Conservation (phyloP, 495 filamentous ascomycete genomes). For the Trichoderma gamsii region DNA sequence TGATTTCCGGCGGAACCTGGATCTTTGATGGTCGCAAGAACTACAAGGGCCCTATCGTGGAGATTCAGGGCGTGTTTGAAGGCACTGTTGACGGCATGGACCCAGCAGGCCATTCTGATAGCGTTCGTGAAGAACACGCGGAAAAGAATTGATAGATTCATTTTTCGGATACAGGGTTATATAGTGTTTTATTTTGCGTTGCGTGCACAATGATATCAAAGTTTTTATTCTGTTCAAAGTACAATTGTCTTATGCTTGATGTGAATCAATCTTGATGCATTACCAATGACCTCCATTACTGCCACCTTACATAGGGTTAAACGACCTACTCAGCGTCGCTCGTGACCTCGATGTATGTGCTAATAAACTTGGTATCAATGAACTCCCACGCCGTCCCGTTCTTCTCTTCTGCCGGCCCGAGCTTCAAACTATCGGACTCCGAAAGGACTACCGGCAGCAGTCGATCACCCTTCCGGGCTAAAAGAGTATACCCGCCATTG, state of each 20-base stretch:
- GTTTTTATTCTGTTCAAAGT: too few relatives aligned
- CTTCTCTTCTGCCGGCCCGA: background rate
- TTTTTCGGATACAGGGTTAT: background rate
- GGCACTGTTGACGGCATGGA: constrained; percentile 29
- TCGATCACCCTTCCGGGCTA: background rate
- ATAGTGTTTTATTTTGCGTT: background rate
- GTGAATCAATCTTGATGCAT: background rate
- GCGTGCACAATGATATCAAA: too few relatives aligned
- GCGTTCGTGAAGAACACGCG: background rate
- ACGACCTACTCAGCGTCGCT: too few relatives aligned
- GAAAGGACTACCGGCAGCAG: background rate
- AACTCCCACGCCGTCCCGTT: background rate
- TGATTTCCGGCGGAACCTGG: constrained; percentile 63
- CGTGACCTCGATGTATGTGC: too few relatives aligned
- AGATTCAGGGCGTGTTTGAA: constrained; percentile 38
- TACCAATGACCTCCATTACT: background rate
- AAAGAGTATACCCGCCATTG: background rate
- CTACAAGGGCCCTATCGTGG: constrained; percentile 55
- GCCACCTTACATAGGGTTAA: too few relatives aligned
- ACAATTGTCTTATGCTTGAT: too few relatives aligned
- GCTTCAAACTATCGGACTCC: background rate
- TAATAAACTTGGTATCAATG: background rate
- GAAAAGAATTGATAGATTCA: constrained; percentile 2
- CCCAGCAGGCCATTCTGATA: background rate
- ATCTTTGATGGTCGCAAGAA: constrained; percentile 68